Evolutionary conservation across 1,284 basidiomycete genomes (phyloP), one percentile per base, ranked within the genome.

Genomic region (Porodaedalea pini): DNA sequence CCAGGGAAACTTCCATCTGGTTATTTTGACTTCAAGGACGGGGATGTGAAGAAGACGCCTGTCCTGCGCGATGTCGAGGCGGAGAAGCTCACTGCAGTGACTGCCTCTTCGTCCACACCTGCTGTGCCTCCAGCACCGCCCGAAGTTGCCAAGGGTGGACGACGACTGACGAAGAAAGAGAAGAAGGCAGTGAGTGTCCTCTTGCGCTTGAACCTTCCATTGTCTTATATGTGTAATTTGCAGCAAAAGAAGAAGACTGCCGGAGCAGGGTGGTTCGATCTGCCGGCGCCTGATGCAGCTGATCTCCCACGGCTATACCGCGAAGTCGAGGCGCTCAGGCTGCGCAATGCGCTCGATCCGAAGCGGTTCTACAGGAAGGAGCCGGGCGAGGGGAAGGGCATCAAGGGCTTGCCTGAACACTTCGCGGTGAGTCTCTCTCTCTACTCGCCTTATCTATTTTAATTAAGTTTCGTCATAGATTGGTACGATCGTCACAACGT

Each of bases 341-440:
- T 99, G 52, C 85, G 91, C 48, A 96, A 96, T 69, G 89, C 94
- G 57, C 80, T 99, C 34, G 96, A 99, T 68, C 95, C 96, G 5
- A 99, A 98, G 72, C 80, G 94, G 32, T 98, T 98, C 77, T 95
- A 98, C 76, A 75, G 82, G 57, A 90, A 87, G 67, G 90, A 92
- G 51, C 83, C 86, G 56, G 87, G 88, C 3, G 88, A 94, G 76
- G 83, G 91, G 40, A 91, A 84, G 66, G 92, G 90, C 41, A 86
- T 88, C 72, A 92, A 89, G 73, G 86, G 87, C 61, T 75, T 95
- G 23, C 94, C 88, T 11, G 94, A 94, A 71, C 86, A 88, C 65
- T 96, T 97, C 72, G 91, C 92, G 25, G 93, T 94, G 70, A 65
- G 83, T 75, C 23, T 40, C 57, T 41, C 51, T 58, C 31, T 37